These are phyloP conservation scores for Magnaporthiopsis incrustans DNA, from an alignment of 2,329 filamentous ascomycete species.

Conservation along the genomic window DNA sequence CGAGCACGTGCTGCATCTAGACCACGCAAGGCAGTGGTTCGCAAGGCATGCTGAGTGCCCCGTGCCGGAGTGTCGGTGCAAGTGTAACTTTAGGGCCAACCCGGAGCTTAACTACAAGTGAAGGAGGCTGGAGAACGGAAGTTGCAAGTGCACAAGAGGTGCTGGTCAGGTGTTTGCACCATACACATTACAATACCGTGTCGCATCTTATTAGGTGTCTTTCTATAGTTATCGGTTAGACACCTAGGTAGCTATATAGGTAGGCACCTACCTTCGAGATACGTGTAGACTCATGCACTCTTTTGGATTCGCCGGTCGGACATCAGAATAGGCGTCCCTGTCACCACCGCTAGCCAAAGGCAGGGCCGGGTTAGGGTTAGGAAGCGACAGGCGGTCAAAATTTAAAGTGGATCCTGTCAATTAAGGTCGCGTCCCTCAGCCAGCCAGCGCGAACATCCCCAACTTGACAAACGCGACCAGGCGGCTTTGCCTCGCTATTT, in stretches of 20 bases:
- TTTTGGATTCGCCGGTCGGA: too few relatives aligned
- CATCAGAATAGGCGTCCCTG: background rate
- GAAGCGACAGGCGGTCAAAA: background rate
- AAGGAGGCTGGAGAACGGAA: background rate
- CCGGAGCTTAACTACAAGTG: conserved; percentile 48
- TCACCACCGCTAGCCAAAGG: background rate
- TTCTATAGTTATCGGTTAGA: background rate
- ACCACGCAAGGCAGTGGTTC: conserved; percentile 62
- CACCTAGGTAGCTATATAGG: too few relatives aligned
- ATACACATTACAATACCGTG: background rate
- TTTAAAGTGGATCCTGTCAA: background rate
- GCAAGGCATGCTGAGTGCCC: conserved; percentile 57
- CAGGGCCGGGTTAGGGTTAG: background rate
- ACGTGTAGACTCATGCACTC: too few relatives aligned
- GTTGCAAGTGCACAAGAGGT: background rate
- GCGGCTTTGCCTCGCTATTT: background rate
- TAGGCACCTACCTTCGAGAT: too few relatives aligned
- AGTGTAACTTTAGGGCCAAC: conserved; percentile 54
- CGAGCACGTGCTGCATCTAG: conserved; percentile 59
- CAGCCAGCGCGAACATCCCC: background rate
- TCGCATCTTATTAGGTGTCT: background rate
- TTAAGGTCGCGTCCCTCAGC: background rate
- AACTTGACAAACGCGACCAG: background rate
- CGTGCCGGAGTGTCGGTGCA: conserved; percentile 59
- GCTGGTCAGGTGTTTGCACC: background rate